These are phyloP conservation scores for Exophiala phaeomuriformis DNA, from an alignment of 2,329 filamentous ascomycete genomes.

Conservation along the genomic window DNA sequence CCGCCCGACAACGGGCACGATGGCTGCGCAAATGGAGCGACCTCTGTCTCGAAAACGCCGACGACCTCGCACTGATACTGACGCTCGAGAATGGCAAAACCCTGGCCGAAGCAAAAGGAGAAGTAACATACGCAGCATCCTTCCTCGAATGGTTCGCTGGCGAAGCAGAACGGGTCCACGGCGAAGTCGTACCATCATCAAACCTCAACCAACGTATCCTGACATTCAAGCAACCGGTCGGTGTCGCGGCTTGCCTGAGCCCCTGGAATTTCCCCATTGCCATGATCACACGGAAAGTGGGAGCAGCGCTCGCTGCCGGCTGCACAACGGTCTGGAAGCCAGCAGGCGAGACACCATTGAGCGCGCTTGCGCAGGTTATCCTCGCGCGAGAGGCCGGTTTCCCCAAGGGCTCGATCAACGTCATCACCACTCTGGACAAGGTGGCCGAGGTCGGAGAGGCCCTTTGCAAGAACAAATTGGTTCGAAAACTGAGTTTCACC, in stretches of 20 bases:
- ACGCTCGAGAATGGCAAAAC: constrained; percentile 58
- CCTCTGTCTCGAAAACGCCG: constrained; percentile 56
- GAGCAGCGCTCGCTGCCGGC: constrained; percentile 35
- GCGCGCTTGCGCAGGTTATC: constrained; percentile 30
- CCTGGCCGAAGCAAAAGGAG: constrained; percentile 43
- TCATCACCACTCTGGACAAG: constrained; percentile 54
- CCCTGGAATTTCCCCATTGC: constrained; percentile 84
- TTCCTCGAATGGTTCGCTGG: constrained; percentile 50
- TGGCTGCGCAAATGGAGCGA: constrained; percentile 62
- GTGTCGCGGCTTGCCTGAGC: constrained; percentile 74
- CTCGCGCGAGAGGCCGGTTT: constrained; percentile 34
- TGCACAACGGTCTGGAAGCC: constrained; percentile 37
- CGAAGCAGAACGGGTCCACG: constrained; percentile 44
- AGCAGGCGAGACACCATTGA: constrained; percentile 34
- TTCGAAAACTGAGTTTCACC: constrained; percentile 31
- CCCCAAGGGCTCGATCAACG: constrained; percentile 33
- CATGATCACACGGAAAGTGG: constrained; percentile 50
- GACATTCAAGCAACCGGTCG: constrained; percentile 75
- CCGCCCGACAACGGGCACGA: constrained; percentile 53
- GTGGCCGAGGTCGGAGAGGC: constrained; percentile 63
- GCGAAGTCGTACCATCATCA: constrained; percentile 52
- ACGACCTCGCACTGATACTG: constrained; percentile 50
- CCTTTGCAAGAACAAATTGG: constrained; percentile 29
- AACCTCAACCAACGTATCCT: constrained; percentile 66
- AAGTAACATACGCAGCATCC: constrained; percentile 42